A percentile compares a stretch with the other conserved stretches of the same genome.
Evolutionary conservation across 2,329 filamentous ascomycete genomes (phyloP).

Genomic region (Monosporascus sp.): DNA sequence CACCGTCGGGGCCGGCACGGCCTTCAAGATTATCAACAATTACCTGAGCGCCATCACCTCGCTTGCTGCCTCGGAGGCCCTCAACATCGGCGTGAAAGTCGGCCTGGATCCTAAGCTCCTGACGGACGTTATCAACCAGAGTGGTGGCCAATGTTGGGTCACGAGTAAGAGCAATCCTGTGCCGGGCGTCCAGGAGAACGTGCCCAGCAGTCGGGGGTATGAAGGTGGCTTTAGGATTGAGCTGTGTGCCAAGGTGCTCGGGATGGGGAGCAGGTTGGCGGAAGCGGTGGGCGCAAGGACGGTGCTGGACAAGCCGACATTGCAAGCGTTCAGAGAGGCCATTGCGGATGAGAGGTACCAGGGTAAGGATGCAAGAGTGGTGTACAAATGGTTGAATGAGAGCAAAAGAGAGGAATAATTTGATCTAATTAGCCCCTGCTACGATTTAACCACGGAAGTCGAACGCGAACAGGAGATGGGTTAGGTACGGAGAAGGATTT

Average conservation of each 20-base stretch:
- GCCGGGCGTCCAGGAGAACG: slow-evolving; percentile 23
- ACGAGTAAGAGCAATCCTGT: slow-evolving; percentile 28
- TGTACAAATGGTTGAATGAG: slow-evolving; percentile 28
- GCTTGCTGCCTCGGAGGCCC: slow-evolving; percentile 35
- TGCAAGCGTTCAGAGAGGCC: slow-evolving; percentile 22
- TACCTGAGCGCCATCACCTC: slow-evolving; percentile 68
- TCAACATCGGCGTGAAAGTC: slow-evolving; percentile 33
- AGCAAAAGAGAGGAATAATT: slow-evolving; percentile 6
- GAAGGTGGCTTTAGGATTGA: slow-evolving; percentile 28
- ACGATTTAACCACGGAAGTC: too few species aligned
- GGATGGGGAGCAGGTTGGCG: slow-evolving; percentile 23
- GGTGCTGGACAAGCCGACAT: slow-evolving; percentile 20
- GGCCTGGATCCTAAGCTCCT: slow-evolving; percentile 40
- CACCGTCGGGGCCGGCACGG: slow-evolving; percentile 56
- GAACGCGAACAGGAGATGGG: too few species aligned
- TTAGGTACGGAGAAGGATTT: too few species aligned
- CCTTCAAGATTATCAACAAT: slow-evolving; percentile 70
- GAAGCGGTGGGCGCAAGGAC: slow-evolving; percentile 24
- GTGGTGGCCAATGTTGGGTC: slow-evolving; percentile 47
- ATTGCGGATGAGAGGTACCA: slow-evolving; percentile 23
- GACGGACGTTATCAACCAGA: slow-evolving; percentile 64
- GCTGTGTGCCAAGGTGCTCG: slow-evolving; percentile 25
- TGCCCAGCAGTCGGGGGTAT: slow-evolving; percentile 25
- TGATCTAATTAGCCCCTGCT: too few species aligned
- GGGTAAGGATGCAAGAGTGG: slow-evolving; percentile 27